A percentile compares a stretch with the other conserved stretches of the same genome.
phyloP scores from a whole-genome alignment of 2,329 filamentous ascomycete genomes.

The Diplodia sapinea region DNA sequence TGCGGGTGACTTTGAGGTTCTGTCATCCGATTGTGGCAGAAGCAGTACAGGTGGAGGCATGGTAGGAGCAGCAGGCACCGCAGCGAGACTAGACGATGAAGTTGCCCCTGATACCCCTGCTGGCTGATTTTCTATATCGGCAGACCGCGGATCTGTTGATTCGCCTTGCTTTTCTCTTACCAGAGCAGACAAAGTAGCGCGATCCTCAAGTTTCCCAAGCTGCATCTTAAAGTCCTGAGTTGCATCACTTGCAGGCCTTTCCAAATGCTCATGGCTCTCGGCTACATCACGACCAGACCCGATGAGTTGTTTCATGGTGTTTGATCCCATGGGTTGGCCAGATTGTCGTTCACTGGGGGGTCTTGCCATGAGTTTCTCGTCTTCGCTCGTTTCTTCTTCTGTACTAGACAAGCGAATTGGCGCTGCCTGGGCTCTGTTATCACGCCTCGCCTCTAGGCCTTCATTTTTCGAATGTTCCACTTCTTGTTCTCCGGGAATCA shows the following conservation, averaged over 20 bases:
- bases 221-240: neutral
- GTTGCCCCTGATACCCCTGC: neutral
- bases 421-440: neutral
- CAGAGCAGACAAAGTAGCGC: neutral
- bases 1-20: neutral
- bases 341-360: neutral
- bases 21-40: slow-evolving; percentile 36
- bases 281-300: neutral
- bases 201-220: neutral
- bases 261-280: neutral
- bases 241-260: neutral
- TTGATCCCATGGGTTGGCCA: neutral
- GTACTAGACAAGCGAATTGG: neutral
- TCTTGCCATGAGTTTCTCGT: neutral
- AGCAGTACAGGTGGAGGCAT: slow-evolving; percentile 46
- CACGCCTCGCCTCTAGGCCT: neutral
- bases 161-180: neutral
- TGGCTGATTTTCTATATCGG: neutral
- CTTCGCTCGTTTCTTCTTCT: slow-evolving; percentile 12
- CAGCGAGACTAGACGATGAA: neutral
- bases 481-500: slow-evolving; percentile 15
- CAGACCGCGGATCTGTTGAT: neutral
- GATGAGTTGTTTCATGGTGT: neutral
- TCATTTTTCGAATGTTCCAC: neutral
- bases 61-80: neutral